Evolutionary conservation across 2,329 filamentous ascomycete genomes (phyloP), one percentile per base, ranked within the genome.

Genomic region (Zasmidium citrigriseum): DNA sequence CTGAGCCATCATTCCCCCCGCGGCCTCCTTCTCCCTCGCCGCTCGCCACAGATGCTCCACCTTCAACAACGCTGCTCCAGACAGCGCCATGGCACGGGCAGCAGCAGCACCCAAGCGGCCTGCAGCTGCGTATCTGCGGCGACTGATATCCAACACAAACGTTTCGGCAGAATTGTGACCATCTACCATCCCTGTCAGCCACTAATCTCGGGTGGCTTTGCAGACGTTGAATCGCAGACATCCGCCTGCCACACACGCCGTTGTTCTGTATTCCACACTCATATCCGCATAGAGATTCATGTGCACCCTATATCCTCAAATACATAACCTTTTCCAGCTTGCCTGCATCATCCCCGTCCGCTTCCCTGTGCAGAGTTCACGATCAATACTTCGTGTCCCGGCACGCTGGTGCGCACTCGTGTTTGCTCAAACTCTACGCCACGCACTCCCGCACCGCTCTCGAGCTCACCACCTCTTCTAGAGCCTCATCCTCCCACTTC

Each of bases 151-250:
- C 29, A 23, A 23, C n/a, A n/a, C 49, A 49, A 46, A 51, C 58
- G 58, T 62, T 60, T 58, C 56, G 58, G 54, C 55, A 56, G 61
- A 56, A 63, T 60, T 63, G 61, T 46, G 61, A 63, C 52, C 52
- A 50, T 47, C 57, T 41, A 25, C 49, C 48, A 44, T 54, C 57
- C 60, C 52, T 54, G 57, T 63, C 55, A 18, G 49, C 41, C 57
- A 62, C 55, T 60, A 52, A 62, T 60, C 57, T 62, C 59, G 52
- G 50, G 53, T 55, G 55, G 52, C 52, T 41, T 16, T 16, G n/a
- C 12, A 25, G 47, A 38, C 55, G 25, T 48, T 21, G 21, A 25
- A 52, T 46, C 27, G 48, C 18, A n/a, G 34, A 41, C 18, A 41
- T 41, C 34, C 34, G 4, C n/a, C n/a, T n/a, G n/a, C n/a, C n/a